These are phyloP conservation scores for Alloteropsis semialata DNA, from an alignment of 176 grass and related monocot genomes.

Conservation along the genomic window DNA sequence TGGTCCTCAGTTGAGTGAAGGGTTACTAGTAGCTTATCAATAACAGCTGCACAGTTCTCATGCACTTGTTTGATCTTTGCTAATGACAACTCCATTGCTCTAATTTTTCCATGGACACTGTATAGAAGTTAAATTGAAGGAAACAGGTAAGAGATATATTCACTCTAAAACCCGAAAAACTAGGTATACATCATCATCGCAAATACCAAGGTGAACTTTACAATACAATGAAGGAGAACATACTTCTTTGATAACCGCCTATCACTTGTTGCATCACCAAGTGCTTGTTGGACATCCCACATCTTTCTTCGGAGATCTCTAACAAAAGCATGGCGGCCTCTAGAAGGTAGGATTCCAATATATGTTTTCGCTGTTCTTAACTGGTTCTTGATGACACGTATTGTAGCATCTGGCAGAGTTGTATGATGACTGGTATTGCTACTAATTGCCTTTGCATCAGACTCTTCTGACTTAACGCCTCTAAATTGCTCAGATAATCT, in stretches of 20 bases:
- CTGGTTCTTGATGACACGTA: slow-evolving; percentile 59
- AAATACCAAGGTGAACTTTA: slow-evolving; percentile 17
- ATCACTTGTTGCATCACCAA: slow-evolving; percentile 59
- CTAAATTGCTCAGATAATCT: slow-evolving; percentile 37
- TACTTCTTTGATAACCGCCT: slow-evolving; percentile 70
- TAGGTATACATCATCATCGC: background rate
- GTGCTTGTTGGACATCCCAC: slow-evolving; percentile 54
- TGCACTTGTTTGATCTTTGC: slow-evolving; percentile 54
- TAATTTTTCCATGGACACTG: slow-evolving; percentile 67
- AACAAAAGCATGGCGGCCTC: slow-evolving; percentile 54
- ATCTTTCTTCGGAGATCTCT: slow-evolving; percentile 53
- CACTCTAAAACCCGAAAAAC: background rate
- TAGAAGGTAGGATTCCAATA: slow-evolving; percentile 44
- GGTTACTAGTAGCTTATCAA: slow-evolving; percentile 45
- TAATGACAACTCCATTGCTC: slow-evolving; percentile 63
- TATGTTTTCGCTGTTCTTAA: slow-evolving; percentile 65
- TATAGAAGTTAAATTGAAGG: slow-evolving; percentile 15
- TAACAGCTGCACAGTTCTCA: slow-evolving; percentile 45
- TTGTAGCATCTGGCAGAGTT: slow-evolving; percentile 37
- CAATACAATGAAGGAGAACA: background rate
- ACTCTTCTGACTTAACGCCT: background rate
- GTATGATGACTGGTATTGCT: slow-evolving; percentile 1
- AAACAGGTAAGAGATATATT: background rate
- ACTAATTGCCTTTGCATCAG: background rate
- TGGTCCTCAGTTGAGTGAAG: slow-evolving; percentile 69